Evolutionary conservation across 495 filamentous ascomycete species (phyloP).

Genomic region (Articulospora tetracladia): DNA sequence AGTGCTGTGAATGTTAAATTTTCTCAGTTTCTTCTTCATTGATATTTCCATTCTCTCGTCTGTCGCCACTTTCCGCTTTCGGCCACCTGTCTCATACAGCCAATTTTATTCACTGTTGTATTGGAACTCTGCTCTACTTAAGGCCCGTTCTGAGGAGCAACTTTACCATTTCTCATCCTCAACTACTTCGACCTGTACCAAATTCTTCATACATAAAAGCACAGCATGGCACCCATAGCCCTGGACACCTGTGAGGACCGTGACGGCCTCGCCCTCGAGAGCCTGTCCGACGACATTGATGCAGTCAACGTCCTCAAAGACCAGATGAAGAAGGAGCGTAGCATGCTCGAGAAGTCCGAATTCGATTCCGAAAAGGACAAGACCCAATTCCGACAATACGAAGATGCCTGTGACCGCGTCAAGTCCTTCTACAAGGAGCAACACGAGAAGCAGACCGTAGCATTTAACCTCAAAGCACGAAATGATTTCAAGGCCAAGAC

Average conservation of each 20-base stretch:
- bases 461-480: conserved; percentile 76
- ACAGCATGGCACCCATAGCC: conserved; percentile 27
- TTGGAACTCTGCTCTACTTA: too few relatives aligned
- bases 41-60: background rate
- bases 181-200: background rate
- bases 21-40: too few relatives aligned
- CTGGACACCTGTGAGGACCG: conserved; percentile 30
- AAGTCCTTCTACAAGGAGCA: conserved; percentile 82
- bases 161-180: background rate
- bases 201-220: background rate
- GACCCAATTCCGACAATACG: conserved; percentile 74
- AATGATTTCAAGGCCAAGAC: conserved; percentile 62
- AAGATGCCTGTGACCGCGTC: conserved; percentile 72
- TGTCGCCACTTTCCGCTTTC: background rate
- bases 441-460: conserved; percentile 79
- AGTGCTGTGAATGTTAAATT: background rate
- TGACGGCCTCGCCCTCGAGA: conserved; percentile 73
- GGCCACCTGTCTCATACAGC: too few relatives aligned
- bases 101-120: too few relatives aligned
- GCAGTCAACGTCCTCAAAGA: conserved; percentile 73
- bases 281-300: conserved; percentile 76
- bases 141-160: too few relatives aligned
- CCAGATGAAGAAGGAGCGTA: conserved; percentile 44
- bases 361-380: conserved; percentile 82
- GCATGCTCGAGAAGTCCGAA: conserved; percentile 56